phyloP scores from a whole-genome alignment of 768 basidiomycete species.

The Psilocybe sp. region DNA sequence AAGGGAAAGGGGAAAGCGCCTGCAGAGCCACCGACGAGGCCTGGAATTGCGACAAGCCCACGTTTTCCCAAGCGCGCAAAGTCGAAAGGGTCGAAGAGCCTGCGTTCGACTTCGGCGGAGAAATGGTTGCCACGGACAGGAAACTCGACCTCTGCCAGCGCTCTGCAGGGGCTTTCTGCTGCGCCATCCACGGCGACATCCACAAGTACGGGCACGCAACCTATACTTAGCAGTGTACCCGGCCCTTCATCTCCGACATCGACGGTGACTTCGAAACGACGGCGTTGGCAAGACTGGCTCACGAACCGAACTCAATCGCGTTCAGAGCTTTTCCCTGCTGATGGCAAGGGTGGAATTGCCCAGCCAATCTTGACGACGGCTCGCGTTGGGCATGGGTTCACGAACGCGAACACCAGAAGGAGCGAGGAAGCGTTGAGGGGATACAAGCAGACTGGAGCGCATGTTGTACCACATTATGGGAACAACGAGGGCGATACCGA shows the following conservation, averaged over 20 bases:
- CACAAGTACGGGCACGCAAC: neutral
- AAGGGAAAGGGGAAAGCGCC: conserved; percentile 26
- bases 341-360: neutral
- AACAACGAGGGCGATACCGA: conserved; percentile 1
- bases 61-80: conserved; percentile 4
- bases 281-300: neutral
- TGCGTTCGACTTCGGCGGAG: conserved; percentile 29
- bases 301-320: too few species aligned
- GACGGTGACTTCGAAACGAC: neutral
- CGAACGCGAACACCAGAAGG: neutral
- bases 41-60: conserved; percentile 7
- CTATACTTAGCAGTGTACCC: neutral
- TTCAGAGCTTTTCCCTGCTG: too few species aligned
- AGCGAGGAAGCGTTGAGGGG: neutral
- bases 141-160: conserved; percentile 6
- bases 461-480: neutral
- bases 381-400: neutral
- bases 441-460: conserved; percentile 5
- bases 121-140: conserved; percentile 18
- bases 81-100: conserved; percentile 15
- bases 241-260: neutral
- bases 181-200: neutral
- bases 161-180: conserved; percentile 10
- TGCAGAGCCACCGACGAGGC: neutral
- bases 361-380: neutral